Evolutionary conservation across 139 green algal genomes (phyloP), one percentile per base, ranked within the genome.

Genomic region (Volvox africanus): DNA sequence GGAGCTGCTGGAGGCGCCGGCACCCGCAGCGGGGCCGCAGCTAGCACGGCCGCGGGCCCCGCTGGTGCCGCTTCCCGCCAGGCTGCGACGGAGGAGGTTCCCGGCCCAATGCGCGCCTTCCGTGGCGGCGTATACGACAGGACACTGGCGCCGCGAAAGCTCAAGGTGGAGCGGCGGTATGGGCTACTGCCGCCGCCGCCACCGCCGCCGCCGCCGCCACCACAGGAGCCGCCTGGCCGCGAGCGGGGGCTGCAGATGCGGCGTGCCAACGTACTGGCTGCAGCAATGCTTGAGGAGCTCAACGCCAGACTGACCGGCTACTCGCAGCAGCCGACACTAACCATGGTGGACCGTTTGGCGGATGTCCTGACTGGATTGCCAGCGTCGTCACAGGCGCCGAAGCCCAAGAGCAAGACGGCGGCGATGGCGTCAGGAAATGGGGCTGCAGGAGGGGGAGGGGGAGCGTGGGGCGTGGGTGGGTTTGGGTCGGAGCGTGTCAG

Each of bases 101-200:
- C 86, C 5, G 75, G 73, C 0, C 55, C 69, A 0, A 35, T 90
- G 24, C 86, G 86, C 2, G 86, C 75, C 21, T 84, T 62, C 86
- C 86, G 86, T 24, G 86, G 86, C 32, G 86, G 86, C 75, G 86
- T 90, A 73, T 30, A 62, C 30, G 86, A 90, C 75, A 77, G 22
- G 24, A 85, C 73, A 21, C 86, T 90, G 55, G 32, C 61, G 30
- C 20, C 86, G 32, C 73, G 86, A 6, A 77, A 65, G 86, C 33
- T 85, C 55, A 90, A 90, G 86, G 55, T 67, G 73, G 86, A 90
- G 73, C 73, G 73, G 50, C 86, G 86, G n/a, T 90, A 65, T 33
- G 73, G 75, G 30, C 28, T 77, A 76, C 2, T 35, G 75, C 32
- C 30, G n/a, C 55, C 69, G 68, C 68, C 69, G 35, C 26, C 67